Evolutionary conservation across 768 basidiomycete species (phyloP), one percentile per base, ranked within the genome.

Genomic region (Mycena filopes): DNA sequence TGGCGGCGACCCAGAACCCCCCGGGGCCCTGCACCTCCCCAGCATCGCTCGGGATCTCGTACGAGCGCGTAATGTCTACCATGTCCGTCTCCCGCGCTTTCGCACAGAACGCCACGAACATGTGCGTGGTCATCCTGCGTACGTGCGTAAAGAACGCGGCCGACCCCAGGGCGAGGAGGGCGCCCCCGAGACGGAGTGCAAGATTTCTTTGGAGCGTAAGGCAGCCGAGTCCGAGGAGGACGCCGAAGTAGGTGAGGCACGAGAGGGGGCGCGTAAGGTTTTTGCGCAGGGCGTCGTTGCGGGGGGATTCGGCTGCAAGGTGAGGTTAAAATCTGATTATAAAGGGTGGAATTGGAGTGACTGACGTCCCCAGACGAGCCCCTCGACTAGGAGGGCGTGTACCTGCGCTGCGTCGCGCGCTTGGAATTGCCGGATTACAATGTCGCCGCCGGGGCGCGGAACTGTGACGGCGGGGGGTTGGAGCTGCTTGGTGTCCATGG

Each of bases 1-100:
- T 63, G 38, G 65, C 74, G 11, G 66, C 71, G 25, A 75, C 71
- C 72, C 72, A 75, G 47, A 75, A 75, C 10, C 55, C 74, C 13
- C 67, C 71, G 4, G 66, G 67, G 25, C 63, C 57, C 29, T 65
- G 57, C 5, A 46, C 46, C 6, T 16, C 41, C 18, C 28, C 49
- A 1, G 48, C 43, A 45, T 43, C 53, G 54, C n/a, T n/a, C n/a
- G 41, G 62, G 48, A 50, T 62, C 63, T 55, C 62, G 60, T 67
- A 64, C 47, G 33, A 57, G 60, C 29, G 56, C 45, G n/a, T 55
- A 50, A 67, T 67, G 29, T 67, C 66, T 4, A 23, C 45, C 66
- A 67, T 57, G 45, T 67, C 66, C 11, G 60, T 63, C 11, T 28
- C 36, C 2, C 43, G 25, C 29, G 66, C 66, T 1, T 8, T 45